These are phyloP conservation scores for Lactarius quietus DNA, from an alignment of 768 basidiomycete species.

Conservation along the genomic window DNA sequence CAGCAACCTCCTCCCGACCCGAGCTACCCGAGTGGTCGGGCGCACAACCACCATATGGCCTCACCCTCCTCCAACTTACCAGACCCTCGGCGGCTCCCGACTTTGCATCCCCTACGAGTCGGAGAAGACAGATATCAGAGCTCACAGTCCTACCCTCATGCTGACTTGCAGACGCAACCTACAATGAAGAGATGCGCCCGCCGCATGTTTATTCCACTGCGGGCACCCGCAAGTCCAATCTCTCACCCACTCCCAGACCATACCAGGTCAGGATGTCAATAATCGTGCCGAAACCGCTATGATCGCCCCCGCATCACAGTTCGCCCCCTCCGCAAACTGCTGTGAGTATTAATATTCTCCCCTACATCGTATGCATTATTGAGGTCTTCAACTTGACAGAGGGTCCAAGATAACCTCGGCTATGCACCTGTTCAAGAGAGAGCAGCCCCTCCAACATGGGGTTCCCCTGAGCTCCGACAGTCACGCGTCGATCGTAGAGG, in stretches of 20 bases:
- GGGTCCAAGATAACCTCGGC: background rate
- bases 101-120: constrained; percentile 9
- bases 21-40: constrained; percentile 6
- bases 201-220: constrained; percentile 17
- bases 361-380: background rate
- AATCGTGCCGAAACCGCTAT: background rate
- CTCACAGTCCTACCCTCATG: constrained; percentile 9
- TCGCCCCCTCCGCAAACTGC: background rate
- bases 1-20: constrained; percentile 11
- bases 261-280: background rate
- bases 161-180: constrained; percentile 14
- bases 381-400: background rate
- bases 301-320: background rate
- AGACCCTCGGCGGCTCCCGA: constrained; percentile 12
- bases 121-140: background rate
- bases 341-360: background rate
- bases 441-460: background rate
- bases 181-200: constrained; percentile 18
- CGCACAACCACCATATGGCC: background rate
- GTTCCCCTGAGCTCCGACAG: background rate
- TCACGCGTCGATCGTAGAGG: background rate
- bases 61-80: constrained; percentile 11
- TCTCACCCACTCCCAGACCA: background rate
- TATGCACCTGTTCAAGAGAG: background rate
- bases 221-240: constrained; percentile 8